A percentile compares a stretch with the other conserved stretches of the same genome.
Conservation (phyloP, 2,329 filamentous ascomycete species). For the Aspergillus caelatus region DNA sequence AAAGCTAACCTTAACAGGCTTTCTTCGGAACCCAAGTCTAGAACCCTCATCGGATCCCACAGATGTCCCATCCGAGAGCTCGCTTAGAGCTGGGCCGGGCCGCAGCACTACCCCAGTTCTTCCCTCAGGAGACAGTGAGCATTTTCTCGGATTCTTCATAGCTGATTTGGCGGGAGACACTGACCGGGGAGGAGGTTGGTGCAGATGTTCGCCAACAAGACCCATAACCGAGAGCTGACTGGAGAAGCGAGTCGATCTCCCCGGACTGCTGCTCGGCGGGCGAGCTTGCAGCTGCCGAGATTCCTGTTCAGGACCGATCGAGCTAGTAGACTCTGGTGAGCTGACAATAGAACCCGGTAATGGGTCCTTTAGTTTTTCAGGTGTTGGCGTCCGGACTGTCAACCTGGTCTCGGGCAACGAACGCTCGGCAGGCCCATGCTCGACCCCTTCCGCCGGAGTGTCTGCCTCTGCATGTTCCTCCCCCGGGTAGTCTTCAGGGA, state of each 20-base stretch:
- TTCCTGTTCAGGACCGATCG: constrained; percentile 17
- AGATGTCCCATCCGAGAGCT: constrained; percentile 61
- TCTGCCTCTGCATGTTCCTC: constrained; percentile 35
- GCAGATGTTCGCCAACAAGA: constrained; percentile 48
- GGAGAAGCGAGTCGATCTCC: constrained; percentile 61
- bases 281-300: constrained; percentile 27
- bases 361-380: constrained; percentile 13
- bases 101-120: constrained; percentile 24
- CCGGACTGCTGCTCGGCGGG: constrained; percentile 53
- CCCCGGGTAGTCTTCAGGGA: constrained; percentile 46
- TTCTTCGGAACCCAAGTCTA: constrained; percentile 52
- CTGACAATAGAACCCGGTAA: constrained; percentile 21
- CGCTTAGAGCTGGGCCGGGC: constrained; percentile 48
- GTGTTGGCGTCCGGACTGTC: constrained; percentile 14
- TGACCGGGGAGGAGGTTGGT: constrained; percentile 62
- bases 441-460: constrained; percentile 2
- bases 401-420: constrained; percentile 13
- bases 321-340: constrained; percentile 24
- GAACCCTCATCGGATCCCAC: constrained; percentile 48
- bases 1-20: constrained; percentile 68
- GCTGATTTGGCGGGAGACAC: constrained; percentile 66
- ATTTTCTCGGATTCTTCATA: constrained; percentile 58
- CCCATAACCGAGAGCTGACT: constrained; percentile 52
- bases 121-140: constrained; percentile 40
- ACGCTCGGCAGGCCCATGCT: neutral